Conservation (phyloP, 768 basidiomycete species). For the Myochromella boudieri region DNA sequence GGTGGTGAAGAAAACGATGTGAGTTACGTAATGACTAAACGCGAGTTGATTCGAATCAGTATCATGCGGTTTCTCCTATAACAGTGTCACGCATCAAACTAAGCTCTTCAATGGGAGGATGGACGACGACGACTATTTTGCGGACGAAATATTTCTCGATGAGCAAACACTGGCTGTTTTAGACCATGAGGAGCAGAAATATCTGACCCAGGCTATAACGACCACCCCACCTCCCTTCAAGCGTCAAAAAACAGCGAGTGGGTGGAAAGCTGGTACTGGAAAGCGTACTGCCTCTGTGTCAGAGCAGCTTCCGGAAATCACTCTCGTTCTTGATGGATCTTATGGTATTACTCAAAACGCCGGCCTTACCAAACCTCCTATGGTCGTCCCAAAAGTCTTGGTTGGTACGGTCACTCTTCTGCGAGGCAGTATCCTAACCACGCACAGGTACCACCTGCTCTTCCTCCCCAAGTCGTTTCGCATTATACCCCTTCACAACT, state of each 20-base stretch:
- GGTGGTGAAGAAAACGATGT: neutral
- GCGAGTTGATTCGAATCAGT: neutral
- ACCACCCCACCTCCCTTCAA: conserved; percentile 44
- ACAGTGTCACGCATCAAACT: neutral
- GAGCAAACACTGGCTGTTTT: conserved; percentile 60
- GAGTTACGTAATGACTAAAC: conserved; percentile 16
- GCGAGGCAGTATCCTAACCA: neutral
- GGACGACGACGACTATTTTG: conserved; percentile 67
- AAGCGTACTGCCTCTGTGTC: conserved; percentile 32
- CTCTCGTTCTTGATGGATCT: conserved; percentile 55
- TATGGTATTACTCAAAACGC: conserved; percentile 40
- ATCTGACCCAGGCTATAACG: conserved; percentile 26
- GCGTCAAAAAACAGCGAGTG: conserved; percentile 51
- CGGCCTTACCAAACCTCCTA: conserved; percentile 6
- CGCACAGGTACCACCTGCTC: neutral
- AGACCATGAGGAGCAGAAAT: conserved; percentile 56
- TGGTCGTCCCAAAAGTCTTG: neutral
- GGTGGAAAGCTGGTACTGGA: conserved; percentile 39
- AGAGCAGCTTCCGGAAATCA: conserved; percentile 64
- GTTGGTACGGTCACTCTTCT: neutral
- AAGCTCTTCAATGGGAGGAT: conserved; percentile 29
- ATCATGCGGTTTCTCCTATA: too few species aligned
- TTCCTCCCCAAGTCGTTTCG: neutral
- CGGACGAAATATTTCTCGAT: conserved; percentile 65
- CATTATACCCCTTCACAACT: neutral